These are phyloP conservation scores for Wickerhamiella australiensis DNA, from an alignment of 805 yeast species.

Conservation along the genomic window DNA sequence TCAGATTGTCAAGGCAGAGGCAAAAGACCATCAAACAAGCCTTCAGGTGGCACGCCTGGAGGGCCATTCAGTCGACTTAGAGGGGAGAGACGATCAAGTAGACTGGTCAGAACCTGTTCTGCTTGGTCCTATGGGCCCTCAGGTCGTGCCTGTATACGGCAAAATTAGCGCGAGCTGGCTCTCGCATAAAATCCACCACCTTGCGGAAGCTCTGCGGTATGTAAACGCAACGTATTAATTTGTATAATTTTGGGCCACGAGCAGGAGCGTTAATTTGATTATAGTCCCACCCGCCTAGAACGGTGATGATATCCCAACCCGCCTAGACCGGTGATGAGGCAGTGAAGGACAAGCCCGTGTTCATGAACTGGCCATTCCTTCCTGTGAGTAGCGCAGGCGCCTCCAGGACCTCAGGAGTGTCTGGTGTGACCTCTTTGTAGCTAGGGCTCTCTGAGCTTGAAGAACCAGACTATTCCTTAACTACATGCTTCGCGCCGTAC, in stretches of 20 bases:
- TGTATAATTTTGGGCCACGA: background rate
- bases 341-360: too few relatives aligned
- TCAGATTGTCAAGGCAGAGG: slow-evolving; percentile 41
- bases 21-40: background rate
- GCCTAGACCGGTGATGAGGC: too few relatives aligned
- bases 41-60: slow-evolving; percentile 8
- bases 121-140: background rate
- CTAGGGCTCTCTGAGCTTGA: too few relatives aligned
- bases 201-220: background rate
- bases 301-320: too few relatives aligned
- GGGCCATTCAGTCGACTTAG: slow-evolving; percentile 2
- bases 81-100: background rate
- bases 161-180: slow-evolving; percentile 1
- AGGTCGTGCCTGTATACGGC: background rate
- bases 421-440: too few relatives aligned
- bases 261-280: background rate
- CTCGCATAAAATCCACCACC: slow-evolving; percentile 2
- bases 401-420: too few relatives aligned
- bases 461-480: too few relatives aligned
- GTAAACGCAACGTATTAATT: background rate
- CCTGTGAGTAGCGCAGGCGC: too few relatives aligned
- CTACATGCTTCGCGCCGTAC: too few relatives aligned
- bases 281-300: too few relatives aligned
- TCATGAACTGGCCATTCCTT: too few relatives aligned
- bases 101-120: slow-evolving; percentile 5